Conservation (phyloP, 2,329 filamentous ascomycete species). For the Verticillium alfalfae region DNA sequence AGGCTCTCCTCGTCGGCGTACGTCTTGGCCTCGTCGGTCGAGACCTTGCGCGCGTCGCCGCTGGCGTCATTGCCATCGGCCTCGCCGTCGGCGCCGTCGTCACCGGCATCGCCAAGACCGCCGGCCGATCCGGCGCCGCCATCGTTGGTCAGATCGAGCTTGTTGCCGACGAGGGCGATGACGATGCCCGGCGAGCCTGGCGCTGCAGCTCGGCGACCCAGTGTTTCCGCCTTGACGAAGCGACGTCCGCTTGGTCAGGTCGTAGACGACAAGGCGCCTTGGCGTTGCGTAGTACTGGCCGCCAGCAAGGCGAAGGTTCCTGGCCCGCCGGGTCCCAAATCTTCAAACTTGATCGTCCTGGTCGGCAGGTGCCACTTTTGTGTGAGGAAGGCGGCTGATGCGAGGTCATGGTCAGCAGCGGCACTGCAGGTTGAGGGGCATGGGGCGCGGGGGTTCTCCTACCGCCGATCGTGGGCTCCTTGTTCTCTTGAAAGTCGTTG, state of each 20-base stretch:
- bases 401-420: constrained; percentile 4
- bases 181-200: constrained; percentile 96
- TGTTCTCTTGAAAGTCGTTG: constrained; percentile 99
- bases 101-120: constrained; percentile 27
- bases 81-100: constrained; percentile 35
- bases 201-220: constrained; percentile 97
- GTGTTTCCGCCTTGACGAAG: constrained; percentile 95
- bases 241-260: constrained; percentile 93
- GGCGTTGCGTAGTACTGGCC: constrained; percentile 99
- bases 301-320: constrained; percentile 92
- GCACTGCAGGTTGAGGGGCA: neutral
- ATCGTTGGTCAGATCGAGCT: constrained; percentile 78
- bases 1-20: constrained; percentile 94
- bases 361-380: constrained; percentile 97
- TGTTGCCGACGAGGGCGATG: constrained; percentile 95
- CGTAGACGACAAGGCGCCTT: constrained; percentile 98
- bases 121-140: constrained; percentile 33
- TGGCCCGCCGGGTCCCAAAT: constrained; percentile 99
- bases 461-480: constrained; percentile 99
- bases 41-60: constrained; percentile 78
- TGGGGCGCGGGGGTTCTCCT: constrained; percentile 24
- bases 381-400: constrained; percentile 85
- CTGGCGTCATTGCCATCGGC: constrained; percentile 55
- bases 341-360: constrained; percentile 87
- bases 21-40: constrained; percentile 82